Base-by-base conservation (phyloP, 2,329 filamentous ascomycete genomes). In the Xylariaceae sp. region DNA sequence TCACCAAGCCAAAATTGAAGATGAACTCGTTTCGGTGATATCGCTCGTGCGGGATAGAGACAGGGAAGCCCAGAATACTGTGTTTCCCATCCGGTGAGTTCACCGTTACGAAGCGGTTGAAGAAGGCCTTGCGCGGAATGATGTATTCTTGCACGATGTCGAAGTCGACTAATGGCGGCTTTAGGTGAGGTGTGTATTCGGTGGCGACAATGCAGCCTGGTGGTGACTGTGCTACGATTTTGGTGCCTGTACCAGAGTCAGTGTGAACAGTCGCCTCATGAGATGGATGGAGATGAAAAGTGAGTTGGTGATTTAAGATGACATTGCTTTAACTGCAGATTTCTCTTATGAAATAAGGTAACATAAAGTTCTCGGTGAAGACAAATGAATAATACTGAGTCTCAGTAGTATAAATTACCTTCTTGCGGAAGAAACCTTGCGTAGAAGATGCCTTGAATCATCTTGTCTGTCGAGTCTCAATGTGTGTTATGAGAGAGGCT, bases 11-110 rank as follows among this genome's bases (percentile, higher is more conserved):
- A 71, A 98, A 96, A 75, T 98, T 98, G 84, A 98, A 99, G 71
- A 97, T 96, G 79, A 97, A 98, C 74, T 96, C 91, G 75, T 96
- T 96, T 56, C 95, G 88, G 69, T 89, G 86, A 71, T 98, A 96
- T 65, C 89, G 88, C 53, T 87, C 83, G 63, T 92, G 85, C 48
- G 89, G 86, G 70, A 98, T 91, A 71, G 92, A 94, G 50, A 98
- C 89, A 0, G 95, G 95, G 68, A 92, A 92, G 14, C 93, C 92
- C 29, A 99, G 82, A 53, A 99, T 86, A 56, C 88, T 87, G 74
- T 93, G 89, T 64, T 85, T 85, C 65, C 81, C 80, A 53, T 86
- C 83, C 0, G 86, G 84, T 41, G 91, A 89, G 73, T 88, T 88
- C 53, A 96, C 88, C 24, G 90, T 89, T 60, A 98, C 83, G 59